Conservation (phyloP, 805 yeast species). For the Candida easanensis region DNA sequence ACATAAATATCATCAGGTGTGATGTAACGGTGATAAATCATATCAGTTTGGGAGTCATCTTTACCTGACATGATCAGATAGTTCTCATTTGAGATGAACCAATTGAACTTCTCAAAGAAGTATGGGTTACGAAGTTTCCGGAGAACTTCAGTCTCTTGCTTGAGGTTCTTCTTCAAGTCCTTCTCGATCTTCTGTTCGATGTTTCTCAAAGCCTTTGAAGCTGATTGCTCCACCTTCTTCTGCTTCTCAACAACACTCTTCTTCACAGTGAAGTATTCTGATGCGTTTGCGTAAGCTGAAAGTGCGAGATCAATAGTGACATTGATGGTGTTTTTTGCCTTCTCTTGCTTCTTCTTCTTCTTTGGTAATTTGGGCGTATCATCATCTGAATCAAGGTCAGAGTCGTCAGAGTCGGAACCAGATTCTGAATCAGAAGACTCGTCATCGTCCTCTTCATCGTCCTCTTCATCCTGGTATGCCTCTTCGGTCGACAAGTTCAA, state of each 20-base stretch:
- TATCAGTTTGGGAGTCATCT: slow-evolving; percentile 75
- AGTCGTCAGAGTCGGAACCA: slow-evolving; percentile 1
- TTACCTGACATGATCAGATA: slow-evolving; percentile 85
- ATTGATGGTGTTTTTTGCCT: slow-evolving; percentile 33
- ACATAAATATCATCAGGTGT: slow-evolving; percentile 71
- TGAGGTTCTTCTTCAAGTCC: slow-evolving; percentile 64
- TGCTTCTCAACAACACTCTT: slow-evolving; percentile 77
- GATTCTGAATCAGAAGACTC: slow-evolving; percentile 16
- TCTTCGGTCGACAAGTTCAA: slow-evolving; percentile 50
- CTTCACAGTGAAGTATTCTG: slow-evolving; percentile 73
- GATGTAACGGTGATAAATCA: slow-evolving; percentile 76
- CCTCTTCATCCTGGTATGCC: slow-evolving; percentile 33
- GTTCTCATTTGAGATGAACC: slow-evolving; percentile 93
- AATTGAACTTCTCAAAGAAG: slow-evolving; percentile 92
- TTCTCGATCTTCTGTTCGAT: slow-evolving; percentile 75
- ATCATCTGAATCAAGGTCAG: slow-evolving; percentile 6
- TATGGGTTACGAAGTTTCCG: slow-evolving; percentile 66
- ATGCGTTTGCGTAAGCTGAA: slow-evolving; percentile 87
- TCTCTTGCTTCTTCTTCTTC: slow-evolving; percentile 9
- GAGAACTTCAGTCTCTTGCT: slow-evolving; percentile 50
- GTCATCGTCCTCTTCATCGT: slow-evolving; percentile 29
- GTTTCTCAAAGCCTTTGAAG: slow-evolving; percentile 73
- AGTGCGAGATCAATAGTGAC: slow-evolving; percentile 65
- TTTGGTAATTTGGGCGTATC: slow-evolving; percentile 1
- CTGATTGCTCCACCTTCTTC: slow-evolving; percentile 72